Conservation (phyloP, 2,329 filamentous ascomycete species). For the Cadophora luteo-olivacea region DNA sequence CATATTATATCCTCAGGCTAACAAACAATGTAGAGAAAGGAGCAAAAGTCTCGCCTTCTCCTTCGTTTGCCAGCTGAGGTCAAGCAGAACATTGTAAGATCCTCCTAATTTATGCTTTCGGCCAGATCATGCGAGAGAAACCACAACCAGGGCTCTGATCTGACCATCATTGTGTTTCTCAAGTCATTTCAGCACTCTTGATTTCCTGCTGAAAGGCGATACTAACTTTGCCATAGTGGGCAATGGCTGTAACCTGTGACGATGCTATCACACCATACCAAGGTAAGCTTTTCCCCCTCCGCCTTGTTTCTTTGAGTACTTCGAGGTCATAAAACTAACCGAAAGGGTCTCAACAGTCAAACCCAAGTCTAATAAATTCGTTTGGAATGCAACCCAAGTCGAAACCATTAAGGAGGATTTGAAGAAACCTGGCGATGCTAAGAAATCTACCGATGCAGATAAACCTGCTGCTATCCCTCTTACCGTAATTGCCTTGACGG, state of each 20-base stretch:
- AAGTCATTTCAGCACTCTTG: background rate
- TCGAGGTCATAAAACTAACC: background rate
- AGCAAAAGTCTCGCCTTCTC: slow-evolving; percentile 15
- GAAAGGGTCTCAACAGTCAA: background rate
- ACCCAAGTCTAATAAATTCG: slow-evolving; percentile 30
- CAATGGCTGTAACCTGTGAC: slow-evolving; percentile 21
- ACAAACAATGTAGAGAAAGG: background rate
- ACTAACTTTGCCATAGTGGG: slow-evolving; percentile 5
- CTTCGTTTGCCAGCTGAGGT: slow-evolving; percentile 24
- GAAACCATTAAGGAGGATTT: background rate
- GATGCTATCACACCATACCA: slow-evolving; percentile 27
- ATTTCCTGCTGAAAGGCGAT: background rate
- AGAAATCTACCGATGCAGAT: too few relatives aligned
- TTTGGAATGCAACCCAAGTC: slow-evolving; percentile 22
- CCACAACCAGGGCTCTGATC: too few relatives aligned
- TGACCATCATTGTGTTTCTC: too few relatives aligned
- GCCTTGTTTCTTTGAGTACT: background rate
- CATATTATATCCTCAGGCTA: background rate
- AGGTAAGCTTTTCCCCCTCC: background rate
- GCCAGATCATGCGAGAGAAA: too few relatives aligned
- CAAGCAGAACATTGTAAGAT: slow-evolving; percentile 22
- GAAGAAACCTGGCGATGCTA: background rate
- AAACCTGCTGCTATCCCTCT: slow-evolving; percentile 19
- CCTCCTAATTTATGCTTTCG: background rate
- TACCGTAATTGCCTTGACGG: slow-evolving; percentile 25